Evolutionary conservation across 2,329 filamentous ascomycete genomes (phyloP).

Genomic region (Nemania diffusa): DNA sequence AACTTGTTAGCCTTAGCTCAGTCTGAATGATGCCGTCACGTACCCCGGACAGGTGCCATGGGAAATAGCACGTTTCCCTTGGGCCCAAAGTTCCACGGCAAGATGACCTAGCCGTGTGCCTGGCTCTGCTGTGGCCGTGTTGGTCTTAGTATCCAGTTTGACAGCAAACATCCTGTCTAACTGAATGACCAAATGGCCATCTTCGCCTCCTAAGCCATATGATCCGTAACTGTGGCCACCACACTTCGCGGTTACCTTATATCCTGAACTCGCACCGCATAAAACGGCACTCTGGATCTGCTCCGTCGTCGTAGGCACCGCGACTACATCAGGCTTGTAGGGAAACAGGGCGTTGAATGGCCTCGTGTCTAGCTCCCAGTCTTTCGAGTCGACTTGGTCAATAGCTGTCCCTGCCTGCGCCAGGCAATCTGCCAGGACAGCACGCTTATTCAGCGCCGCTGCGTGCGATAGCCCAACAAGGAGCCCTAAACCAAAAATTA

Average conservation of each 20-base stretch:
- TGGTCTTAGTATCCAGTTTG: conserved; percentile 52
- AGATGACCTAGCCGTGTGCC: conserved; percentile 57
- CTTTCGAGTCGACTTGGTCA: conserved; percentile 44
- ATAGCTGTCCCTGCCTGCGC: conserved; percentile 38
- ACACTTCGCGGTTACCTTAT: conserved; percentile 58
- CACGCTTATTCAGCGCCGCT: conserved; percentile 43
- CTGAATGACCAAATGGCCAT: conserved; percentile 59
- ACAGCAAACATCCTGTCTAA: conserved; percentile 57
- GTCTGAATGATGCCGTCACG: conserved; percentile 30
- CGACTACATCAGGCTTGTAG: conserved; percentile 54
- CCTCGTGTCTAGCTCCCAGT: conserved; percentile 45
- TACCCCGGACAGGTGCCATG: conserved; percentile 55
- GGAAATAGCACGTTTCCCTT: conserved; percentile 50
- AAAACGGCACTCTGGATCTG: conserved; percentile 57
- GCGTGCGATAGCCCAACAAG: conserved; percentile 40
- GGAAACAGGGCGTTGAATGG: conserved; percentile 47
- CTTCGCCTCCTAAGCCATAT: conserved; percentile 57
- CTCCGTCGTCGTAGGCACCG: conserved; percentile 54
- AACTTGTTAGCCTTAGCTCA: conserved; percentile 26
- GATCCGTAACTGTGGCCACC: conserved; percentile 63
- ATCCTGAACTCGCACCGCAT: conserved; percentile 54
- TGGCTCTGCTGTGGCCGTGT: conserved; percentile 55
- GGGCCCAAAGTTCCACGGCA: conserved; percentile 49
- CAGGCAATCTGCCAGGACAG: conserved; percentile 46
- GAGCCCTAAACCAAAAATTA: conserved; percentile 41